These are phyloP conservation scores for Salix viminalis DNA, from an alignment of 345 rosid species.

Conservation along the genomic window DNA sequence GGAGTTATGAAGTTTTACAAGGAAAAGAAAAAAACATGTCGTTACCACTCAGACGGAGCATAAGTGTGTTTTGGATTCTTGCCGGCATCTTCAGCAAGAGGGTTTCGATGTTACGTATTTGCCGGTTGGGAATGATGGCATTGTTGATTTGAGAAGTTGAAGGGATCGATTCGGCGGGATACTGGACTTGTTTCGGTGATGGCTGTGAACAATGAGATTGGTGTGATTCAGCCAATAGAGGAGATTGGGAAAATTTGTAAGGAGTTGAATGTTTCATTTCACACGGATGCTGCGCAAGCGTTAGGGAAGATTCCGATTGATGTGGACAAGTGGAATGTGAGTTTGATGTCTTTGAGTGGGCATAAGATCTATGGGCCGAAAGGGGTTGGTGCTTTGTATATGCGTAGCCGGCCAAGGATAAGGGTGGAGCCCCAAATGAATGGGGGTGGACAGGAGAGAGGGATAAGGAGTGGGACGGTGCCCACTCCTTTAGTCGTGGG, in stretches of 20 bases:
- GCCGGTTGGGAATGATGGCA: constrained; percentile 67
- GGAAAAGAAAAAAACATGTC: constrained; percentile 82
- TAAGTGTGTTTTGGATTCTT: constrained; percentile 89
- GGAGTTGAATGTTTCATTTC: constrained; percentile 74
- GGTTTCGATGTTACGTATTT: constrained; percentile 90
- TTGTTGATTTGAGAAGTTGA: constrained; percentile 59
- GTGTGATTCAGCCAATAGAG: constrained; percentile 89
- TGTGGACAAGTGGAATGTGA: constrained; percentile 85
- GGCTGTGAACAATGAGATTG: constrained; percentile 97
- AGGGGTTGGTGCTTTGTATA: constrained; percentile 87
- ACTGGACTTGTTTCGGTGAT: constrained; percentile 83
- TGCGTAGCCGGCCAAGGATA: constrained; percentile 78
- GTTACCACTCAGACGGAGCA: constrained; percentile 96
- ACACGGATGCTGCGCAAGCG: constrained; percentile 94
- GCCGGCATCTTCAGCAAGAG: constrained; percentile 93
- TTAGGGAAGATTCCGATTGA: constrained; percentile 87
- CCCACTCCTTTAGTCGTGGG: constrained; percentile 85
- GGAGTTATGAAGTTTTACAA: constrained; percentile 92
- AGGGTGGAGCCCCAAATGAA: constrained; percentile 88
- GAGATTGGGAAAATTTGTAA: constrained; percentile 82
- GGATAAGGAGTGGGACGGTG: constrained; percentile 87
- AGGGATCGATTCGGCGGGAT: constrained; percentile 63
- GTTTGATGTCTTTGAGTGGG: constrained; percentile 90
- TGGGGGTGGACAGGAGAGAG: constrained; percentile 99
- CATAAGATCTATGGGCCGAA: constrained; percentile 91